These are phyloP conservation scores for Pseudogymnoascus sp. DNA, from an alignment of 2,329 filamentous ascomycete genomes.

Conservation along the genomic window DNA sequence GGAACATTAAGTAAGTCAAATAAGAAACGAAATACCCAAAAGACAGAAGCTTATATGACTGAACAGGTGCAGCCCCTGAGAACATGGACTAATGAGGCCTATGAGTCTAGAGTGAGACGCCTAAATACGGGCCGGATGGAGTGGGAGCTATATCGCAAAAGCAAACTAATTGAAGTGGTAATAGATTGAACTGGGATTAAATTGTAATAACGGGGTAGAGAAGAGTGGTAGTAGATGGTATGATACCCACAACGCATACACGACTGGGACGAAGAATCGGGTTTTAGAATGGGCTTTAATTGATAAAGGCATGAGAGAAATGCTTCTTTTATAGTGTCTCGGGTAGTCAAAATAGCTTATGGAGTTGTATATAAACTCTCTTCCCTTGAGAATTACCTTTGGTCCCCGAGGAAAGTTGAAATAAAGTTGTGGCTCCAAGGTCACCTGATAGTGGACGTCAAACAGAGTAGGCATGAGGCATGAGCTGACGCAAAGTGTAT, in stretches of 20 bases:
- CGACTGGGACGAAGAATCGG: neutral
- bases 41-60: neutral
- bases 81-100: neutral
- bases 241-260: neutral
- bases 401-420: neutral
- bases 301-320: neutral
- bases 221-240: neutral
- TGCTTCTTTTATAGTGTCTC: neutral
- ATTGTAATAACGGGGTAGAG: neutral
- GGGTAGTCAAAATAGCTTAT: neutral
- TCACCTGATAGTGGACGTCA: neutral
- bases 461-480: neutral
- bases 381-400: neutral
- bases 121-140: neutral
- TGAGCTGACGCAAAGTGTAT: neutral
- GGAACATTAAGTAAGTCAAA: neutral
- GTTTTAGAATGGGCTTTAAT: neutral
- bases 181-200: neutral
- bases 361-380: neutral
- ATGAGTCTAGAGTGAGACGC: neutral
- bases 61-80: neutral
- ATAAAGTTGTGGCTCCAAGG: neutral
- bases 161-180: neutral
- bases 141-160: neutral
- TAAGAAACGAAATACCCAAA: neutral